Conservation (phyloP, 257 asterid genomes). For the Pogostemon cablin region DNA sequence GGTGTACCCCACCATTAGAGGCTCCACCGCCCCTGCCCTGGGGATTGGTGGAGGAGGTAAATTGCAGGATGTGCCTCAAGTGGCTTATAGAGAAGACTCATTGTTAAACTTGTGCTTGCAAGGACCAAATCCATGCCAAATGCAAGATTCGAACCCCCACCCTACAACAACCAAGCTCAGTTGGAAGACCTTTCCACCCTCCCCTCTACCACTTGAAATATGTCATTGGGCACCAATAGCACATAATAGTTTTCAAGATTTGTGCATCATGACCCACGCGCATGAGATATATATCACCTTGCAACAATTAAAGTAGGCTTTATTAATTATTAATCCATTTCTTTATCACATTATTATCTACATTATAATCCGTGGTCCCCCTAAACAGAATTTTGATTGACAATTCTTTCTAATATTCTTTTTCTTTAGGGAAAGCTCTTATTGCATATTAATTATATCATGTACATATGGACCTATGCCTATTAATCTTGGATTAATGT, state of each 20-base stretch:
- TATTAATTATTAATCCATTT: slow-evolving; percentile 31
- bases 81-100: no score
- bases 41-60: no score
- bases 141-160: no score
- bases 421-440: not conserved
- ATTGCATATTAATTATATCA: not conserved
- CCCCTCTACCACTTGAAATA: no score
- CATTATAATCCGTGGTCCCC: slow-evolving; percentile 45
- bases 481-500: not conserved
- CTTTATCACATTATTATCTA: slow-evolving; percentile 32
- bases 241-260: not conserved
- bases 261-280: slow-evolving; percentile 41
- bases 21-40: no score
- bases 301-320: slow-evolving; percentile 28
- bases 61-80: no score
- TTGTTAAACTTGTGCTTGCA: no score
- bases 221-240: no score
- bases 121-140: no score
- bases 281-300: slow-evolving; percentile 27
- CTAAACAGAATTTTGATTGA: slow-evolving; percentile 1
- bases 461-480: not conserved
- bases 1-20: no score
- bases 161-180: no score
- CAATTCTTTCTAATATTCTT: not conserved
- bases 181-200: no score